Base-by-base conservation (phyloP, 2,329 filamentous ascomycete genomes). In the Parasarocladium wereldwijsianum region DNA sequence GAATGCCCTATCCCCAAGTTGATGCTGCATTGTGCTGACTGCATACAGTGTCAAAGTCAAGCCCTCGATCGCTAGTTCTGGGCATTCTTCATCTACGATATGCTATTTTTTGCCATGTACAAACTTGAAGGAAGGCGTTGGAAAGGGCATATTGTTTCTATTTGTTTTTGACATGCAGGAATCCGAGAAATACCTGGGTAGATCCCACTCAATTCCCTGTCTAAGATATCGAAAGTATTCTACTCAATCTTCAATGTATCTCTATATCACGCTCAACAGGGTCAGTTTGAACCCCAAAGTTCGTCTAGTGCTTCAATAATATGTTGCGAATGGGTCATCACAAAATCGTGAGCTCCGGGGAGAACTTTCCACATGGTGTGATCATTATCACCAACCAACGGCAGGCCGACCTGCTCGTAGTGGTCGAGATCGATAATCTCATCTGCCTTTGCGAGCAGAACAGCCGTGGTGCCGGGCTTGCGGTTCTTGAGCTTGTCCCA, bases 341-440 rank as follows among this genome's bases (percentile, higher is more conserved):
- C 67, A 40, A 76, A 75, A 38, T 76, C 70, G 40, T 76, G 71
- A 2, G 59, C 62, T 2, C 66, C 68, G 0, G 60, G 57, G 2
- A 75, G 50, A 8, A 66, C 44, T 19, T 51, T 57, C 60, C 66
- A 71, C 24, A 51, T 47, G 6, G 72, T 57, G 10, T 56, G 56
- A 1, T 57, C 54, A 28, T 50, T 45, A 8, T 70, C 66, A 10
- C 64, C 66, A 23, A 67, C 41, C 12, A 71, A 47, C 13, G 62
- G 60, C 32, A 69, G 46, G 4, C 55, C 66, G 24, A 70, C 63
- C 17, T 48, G 44, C 27, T 49, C 47, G 40, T 70, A 71, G 29
- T 64, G 58, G 3, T 51, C 49, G n/a, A 46, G 46, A 35, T 67
- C 51, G 34, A 76, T 62, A 26, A 76, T 53, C 39, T 66, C 57